Percentiles rank a stretch among this genome's conserved stretches.
Conservation (phyloP, 208 protist genomes). For the Vickermania spadyakhi region DNA sequence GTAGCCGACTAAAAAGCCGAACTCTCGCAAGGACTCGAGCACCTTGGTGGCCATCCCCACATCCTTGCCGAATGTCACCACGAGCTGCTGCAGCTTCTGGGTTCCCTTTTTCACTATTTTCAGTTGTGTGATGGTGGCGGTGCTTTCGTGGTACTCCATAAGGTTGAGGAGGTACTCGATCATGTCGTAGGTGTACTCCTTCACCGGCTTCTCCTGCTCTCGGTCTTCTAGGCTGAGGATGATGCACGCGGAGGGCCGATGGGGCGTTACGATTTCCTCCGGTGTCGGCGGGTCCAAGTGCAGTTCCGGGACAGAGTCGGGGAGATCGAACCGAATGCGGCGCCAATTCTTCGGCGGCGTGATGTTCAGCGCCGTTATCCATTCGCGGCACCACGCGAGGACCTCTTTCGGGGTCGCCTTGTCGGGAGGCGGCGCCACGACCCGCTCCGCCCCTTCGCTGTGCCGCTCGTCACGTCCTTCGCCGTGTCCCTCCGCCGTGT, state of each 20-base stretch:
- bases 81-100: constrained; percentile 51
- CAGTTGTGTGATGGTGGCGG: constrained; percentile 65
- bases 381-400: constrained; percentile 42
- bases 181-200: constrained; percentile 63
- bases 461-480: too few relatives aligned
- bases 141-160: constrained; percentile 46
- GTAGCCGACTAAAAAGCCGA: constrained; percentile 48
- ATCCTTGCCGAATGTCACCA: constrained; percentile 62
- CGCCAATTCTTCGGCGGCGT: constrained; percentile 63
- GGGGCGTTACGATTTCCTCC: constrained; percentile 27
- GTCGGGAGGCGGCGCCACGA: constrained; percentile 10
- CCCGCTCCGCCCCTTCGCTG: too few relatives aligned
- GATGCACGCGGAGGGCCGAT: constrained; percentile 41
- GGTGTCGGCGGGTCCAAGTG: constrained; percentile 40
- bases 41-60: constrained; percentile 32
- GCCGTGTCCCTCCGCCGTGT: too few relatives aligned
- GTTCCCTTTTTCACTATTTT: constrained; percentile 70
- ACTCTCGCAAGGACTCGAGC: constrained; percentile 37
- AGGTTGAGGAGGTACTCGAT: constrained; percentile 76
- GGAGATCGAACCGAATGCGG: constrained; percentile 62
- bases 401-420: constrained; percentile 19
- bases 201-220: constrained; percentile 46
- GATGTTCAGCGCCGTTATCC: constrained; percentile 33
- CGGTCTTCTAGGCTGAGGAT: constrained; percentile 54
- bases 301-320: constrained; percentile 62